phyloP scores from a whole-genome alignment of 208 protist genomes.

The Trypanosoma lewisi region DNA sequence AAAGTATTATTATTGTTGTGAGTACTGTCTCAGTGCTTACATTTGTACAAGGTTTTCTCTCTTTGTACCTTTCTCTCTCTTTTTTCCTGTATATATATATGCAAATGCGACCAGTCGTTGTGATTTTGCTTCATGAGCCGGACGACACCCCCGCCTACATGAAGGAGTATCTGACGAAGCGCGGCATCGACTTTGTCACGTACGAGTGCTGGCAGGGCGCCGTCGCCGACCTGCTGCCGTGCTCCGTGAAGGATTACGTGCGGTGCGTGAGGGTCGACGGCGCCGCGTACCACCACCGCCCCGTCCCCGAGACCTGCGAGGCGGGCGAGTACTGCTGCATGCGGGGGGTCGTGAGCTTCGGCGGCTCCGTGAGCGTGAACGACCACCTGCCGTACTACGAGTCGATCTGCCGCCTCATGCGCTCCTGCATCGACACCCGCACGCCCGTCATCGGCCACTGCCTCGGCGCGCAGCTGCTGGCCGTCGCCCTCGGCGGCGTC shows the following conservation, averaged over 20 bases:
- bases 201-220: conserved; percentile 24
- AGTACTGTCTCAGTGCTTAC: no score
- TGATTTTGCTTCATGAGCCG: conserved; percentile 27
- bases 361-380: conserved; percentile 34
- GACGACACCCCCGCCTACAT: conserved; percentile 28
- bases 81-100: background rate
- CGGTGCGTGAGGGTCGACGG: conserved; percentile 12
- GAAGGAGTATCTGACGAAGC: conserved; percentile 13
- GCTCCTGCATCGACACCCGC: conserved; percentile 21
- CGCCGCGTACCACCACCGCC: conserved; percentile 5
- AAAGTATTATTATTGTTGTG: no score
- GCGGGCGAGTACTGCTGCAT: conserved; percentile 22
- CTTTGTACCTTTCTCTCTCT: background rate
- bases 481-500: conserved; percentile 20
- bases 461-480: conserved; percentile 28
- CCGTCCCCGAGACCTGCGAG: background rate
- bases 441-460: conserved; percentile 33
- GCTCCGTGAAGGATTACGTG: conserved; percentile 1
- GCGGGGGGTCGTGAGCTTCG: conserved; percentile 26
- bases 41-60: background rate
- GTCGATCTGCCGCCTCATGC: conserved; percentile 12
- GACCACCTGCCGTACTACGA: conserved; percentile 27
- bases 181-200: conserved; percentile 26
- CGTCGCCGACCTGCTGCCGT: conserved; percentile 9
- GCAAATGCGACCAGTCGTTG: conserved; percentile 22